phyloP scores from a whole-genome alignment of 2,329 filamentous ascomycete species.

The Zymoseptoria brevis region DNA sequence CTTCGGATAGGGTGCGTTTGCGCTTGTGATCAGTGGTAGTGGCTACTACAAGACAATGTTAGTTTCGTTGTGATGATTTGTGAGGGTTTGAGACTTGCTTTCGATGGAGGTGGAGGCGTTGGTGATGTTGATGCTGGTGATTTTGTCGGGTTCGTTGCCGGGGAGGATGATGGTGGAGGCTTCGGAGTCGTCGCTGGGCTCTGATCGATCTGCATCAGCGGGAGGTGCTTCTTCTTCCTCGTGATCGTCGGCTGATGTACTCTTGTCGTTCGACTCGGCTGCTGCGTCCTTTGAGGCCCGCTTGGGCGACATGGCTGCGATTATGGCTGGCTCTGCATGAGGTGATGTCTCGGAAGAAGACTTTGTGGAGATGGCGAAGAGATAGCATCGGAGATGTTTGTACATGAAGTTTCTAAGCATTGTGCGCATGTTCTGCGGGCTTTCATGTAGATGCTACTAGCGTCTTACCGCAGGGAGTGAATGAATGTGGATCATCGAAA shows the following conservation, averaged over 20 bases:
- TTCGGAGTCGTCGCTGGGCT: neutral
- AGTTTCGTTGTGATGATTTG: neutral
- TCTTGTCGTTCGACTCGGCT: neutral
- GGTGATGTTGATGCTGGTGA: neutral
- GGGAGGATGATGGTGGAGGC: neutral
- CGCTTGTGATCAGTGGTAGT: neutral
- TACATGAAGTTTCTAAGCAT: neutral
- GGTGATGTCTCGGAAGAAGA: neutral
- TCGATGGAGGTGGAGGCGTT: neutral
- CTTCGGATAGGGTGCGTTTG: neutral
- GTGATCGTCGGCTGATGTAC: neutral
- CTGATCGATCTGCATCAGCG: neutral
- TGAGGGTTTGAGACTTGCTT: neutral
- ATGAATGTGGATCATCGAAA: neutral
- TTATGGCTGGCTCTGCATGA: neutral
- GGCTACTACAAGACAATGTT: neutral
- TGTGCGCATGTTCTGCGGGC: neutral
- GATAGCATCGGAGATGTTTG: neutral
- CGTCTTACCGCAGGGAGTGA: neutral
- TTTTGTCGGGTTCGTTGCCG: neutral
- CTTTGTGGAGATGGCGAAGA: neutral
- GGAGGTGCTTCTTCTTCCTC: neutral
- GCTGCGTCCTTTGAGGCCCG: neutral
- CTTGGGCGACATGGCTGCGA: neutral
- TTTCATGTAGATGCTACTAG: slow-evolving; percentile 4